phyloP scores from a whole-genome alignment of 2,329 filamentous ascomycete genomes.

The Sporothrix curviconia region DNA sequence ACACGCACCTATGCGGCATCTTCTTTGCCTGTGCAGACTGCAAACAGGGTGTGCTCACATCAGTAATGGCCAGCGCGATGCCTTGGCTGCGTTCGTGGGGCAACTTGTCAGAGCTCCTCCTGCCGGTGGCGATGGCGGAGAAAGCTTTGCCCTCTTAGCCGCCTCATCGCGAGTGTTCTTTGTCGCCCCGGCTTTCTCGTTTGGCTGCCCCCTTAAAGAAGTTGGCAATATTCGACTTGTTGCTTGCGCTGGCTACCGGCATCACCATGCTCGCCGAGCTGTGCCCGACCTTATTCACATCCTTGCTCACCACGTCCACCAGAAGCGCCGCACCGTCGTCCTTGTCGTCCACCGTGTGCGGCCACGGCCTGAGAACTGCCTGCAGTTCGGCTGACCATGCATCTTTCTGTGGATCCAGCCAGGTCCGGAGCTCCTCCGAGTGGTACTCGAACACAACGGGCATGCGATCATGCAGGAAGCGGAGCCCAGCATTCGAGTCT shows the following conservation, averaged over 20 bases:
- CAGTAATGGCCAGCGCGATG: too few species aligned
- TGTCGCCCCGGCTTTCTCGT: background rate
- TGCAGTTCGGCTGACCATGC: slow-evolving; percentile 79
- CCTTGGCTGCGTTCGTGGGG: background rate
- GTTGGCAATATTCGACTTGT: slow-evolving; percentile 89
- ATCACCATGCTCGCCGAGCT: slow-evolving; percentile 78
- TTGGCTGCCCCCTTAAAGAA: slow-evolving; percentile 54
- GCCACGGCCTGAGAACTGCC: slow-evolving; percentile 60
- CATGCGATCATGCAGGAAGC: slow-evolving; percentile 91
- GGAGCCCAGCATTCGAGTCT: slow-evolving; percentile 71
- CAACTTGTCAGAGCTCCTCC: too few species aligned
- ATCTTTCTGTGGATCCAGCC: slow-evolving; percentile 67
- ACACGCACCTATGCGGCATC: too few species aligned
- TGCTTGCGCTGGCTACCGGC: slow-evolving; percentile 75
- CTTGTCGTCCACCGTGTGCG: slow-evolving; percentile 29
- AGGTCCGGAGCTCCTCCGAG: slow-evolving; percentile 61
- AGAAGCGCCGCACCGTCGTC: slow-evolving; percentile 52
- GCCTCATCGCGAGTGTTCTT: background rate
- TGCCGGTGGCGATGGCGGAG: background rate
- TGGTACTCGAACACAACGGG: slow-evolving; percentile 80
- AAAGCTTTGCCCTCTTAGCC: background rate
- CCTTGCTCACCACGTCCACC: slow-evolving; percentile 76
- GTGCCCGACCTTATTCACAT: slow-evolving; percentile 91
- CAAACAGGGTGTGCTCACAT: too few species aligned
- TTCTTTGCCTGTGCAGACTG: background rate